Evolutionary conservation across 1,284 basidiomycete genomes (phyloP).

Genomic region (Xerocomus minutiporus): DNA sequence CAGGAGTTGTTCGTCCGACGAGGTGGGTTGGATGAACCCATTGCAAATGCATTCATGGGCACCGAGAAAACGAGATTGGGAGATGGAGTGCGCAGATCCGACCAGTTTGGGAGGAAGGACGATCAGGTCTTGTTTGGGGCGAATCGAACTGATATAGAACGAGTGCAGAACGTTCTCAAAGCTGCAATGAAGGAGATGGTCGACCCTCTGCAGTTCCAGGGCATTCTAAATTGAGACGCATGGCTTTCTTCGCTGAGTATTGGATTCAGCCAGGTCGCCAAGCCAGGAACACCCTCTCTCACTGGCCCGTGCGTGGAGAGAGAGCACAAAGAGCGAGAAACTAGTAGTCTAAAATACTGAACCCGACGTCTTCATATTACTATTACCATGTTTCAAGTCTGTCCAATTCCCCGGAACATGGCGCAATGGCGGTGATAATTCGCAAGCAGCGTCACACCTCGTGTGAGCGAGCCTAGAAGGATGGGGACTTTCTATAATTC

Average conservation of each 20-base stretch:
- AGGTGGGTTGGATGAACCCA: conserved; percentile 14
- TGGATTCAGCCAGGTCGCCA: conserved; percentile 16
- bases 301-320: neutral
- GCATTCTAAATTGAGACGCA: conserved; percentile 26
- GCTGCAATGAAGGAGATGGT: neutral
- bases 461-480: neutral
- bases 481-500: neutral
- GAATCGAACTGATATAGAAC: conserved; percentile 8
- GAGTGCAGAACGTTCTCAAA: neutral
- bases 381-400: neutral
- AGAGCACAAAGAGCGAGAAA: neutral
- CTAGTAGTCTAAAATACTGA: neutral
- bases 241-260: conserved; percentile 7
- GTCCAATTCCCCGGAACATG: conserved; percentile 27
- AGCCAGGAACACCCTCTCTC: conserved; percentile 9
- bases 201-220: neutral
- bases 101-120: conserved; percentile 2
- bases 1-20: conserved; percentile 29
- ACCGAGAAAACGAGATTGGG: neutral
- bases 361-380: neutral
- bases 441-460: neutral
- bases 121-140: conserved; percentile 17
- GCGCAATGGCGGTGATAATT: conserved; percentile 21
- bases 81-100: conserved; percentile 10
- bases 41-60: conserved; percentile 21